Percentiles rank a stretch among this genome's conserved stretches.
These are phyloP conservation scores for Metschnikowia arizonensis DNA, from an alignment of 805 yeast species.

Conservation along the genomic window DNA sequence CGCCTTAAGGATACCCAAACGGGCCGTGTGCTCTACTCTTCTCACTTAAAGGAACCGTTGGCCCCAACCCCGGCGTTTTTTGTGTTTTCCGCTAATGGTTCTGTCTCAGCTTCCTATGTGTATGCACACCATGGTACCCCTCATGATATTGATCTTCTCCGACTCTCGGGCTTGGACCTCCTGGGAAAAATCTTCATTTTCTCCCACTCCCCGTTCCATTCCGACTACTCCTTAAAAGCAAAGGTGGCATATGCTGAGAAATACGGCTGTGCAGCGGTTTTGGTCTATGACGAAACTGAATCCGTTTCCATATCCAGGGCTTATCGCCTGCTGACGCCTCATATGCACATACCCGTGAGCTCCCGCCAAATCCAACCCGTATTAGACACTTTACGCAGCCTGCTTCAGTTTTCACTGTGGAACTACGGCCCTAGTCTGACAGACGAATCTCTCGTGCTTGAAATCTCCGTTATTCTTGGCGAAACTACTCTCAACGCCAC, in stretches of 20 bases:
- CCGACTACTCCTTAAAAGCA: constrained; percentile 10
- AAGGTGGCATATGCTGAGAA: constrained; percentile 14
- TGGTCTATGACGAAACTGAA: constrained; percentile 14
- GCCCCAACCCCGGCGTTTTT: constrained; percentile 30
- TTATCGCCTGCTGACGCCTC: constrained; percentile 5
- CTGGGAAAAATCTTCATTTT: constrained; percentile 29
- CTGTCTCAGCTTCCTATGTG: constrained; percentile 23
- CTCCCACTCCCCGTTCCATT: constrained; percentile 9
- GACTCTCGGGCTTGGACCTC: constrained; percentile 18
- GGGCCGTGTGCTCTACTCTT: constrained; percentile 24
- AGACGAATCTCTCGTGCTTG: constrained; percentile 10
- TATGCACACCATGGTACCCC: constrained; percentile 30
- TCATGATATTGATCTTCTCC: constrained; percentile 26
- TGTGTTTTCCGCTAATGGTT: constrained; percentile 26
- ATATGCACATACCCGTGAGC: constrained; percentile 16
- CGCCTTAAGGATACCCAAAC: constrained; percentile 21
- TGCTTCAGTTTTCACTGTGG: constrained; percentile 12
- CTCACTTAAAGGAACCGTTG: constrained; percentile 23
- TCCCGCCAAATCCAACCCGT: constrained; percentile 13
- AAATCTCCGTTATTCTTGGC: constrained; percentile 4
- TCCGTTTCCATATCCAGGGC: constrained; percentile 12
- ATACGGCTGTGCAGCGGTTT: constrained; percentile 13
- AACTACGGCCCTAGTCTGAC: constrained; percentile 8
- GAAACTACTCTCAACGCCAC: constrained; percentile 13
- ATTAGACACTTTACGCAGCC: constrained; percentile 11